Conservation (phyloP, 495 filamentous ascomycete species). For the Baudoinia panamericana region DNA sequence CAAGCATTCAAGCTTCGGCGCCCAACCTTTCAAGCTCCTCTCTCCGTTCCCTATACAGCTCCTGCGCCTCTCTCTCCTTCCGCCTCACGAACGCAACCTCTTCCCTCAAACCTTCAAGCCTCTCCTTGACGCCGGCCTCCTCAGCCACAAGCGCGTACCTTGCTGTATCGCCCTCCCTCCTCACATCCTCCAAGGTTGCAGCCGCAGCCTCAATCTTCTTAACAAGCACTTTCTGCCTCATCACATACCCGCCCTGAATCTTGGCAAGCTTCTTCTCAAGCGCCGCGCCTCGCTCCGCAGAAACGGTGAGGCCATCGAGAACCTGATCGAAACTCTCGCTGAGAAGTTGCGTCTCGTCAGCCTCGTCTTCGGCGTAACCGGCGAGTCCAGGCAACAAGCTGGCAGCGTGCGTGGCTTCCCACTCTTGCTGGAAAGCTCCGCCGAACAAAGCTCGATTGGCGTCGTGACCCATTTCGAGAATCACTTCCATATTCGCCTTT, state of each 20-base stretch:
- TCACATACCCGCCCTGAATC: conserved; percentile 80
- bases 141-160: conserved; percentile 64
- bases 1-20: too few species aligned
- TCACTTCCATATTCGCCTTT: conserved; percentile 62
- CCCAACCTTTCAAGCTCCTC: conserved; percentile 64
- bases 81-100: conserved; percentile 73
- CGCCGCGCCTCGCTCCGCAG: conserved; percentile 68
- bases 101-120: conserved; percentile 63
- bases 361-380: conserved; percentile 61
- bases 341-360: conserved; percentile 49
- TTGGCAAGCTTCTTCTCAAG: conserved; percentile 86
- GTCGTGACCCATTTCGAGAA: conserved; percentile 44
- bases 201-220: conserved; percentile 70
- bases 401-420: conserved; percentile 46
- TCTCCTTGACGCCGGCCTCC: conserved; percentile 53
- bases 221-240: conserved; percentile 67
- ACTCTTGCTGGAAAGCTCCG: conserved; percentile 48
- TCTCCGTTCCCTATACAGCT: conserved; percentile 59
- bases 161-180: conserved; percentile 59
- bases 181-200: conserved; percentile 61
- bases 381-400: conserved; percentile 59
- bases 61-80: conserved; percentile 81
- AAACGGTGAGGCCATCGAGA: conserved; percentile 53
- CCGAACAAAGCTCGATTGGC: conserved; percentile 26
- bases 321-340: conserved; percentile 52